phyloP scores from a whole-genome alignment of 2,329 filamentous ascomycete genomes.

The Fusarium keratoplasticum region DNA sequence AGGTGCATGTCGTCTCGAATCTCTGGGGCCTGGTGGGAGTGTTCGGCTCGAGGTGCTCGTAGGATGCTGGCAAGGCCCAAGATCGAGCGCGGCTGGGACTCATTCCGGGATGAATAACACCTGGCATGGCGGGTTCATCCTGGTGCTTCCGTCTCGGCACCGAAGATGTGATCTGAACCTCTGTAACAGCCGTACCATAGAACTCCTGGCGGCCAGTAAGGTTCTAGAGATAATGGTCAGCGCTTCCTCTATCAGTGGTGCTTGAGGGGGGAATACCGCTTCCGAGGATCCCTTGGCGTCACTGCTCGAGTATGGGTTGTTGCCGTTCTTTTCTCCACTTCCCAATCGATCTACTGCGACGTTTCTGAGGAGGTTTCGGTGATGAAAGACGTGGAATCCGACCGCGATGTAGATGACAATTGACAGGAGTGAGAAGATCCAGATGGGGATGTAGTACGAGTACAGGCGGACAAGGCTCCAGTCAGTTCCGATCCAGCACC shows the following conservation, averaged over 20 bases:
- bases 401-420: conserved; percentile 67
- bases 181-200: conserved; percentile 62
- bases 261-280: conserved; percentile 44
- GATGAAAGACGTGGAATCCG: conserved; percentile 69
- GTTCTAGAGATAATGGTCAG: conserved; percentile 42
- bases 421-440: conserved; percentile 67
- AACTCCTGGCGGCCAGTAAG: conserved; percentile 46
- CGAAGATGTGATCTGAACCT: conserved; percentile 58
- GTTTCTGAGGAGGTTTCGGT: conserved; percentile 66
- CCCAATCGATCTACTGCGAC: conserved; percentile 48
- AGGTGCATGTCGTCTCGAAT: conserved; percentile 48
- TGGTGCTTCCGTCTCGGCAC: conserved; percentile 26
- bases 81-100: conserved; percentile 37
- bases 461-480: conserved; percentile 68
- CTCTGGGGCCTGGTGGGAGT: conserved; percentile 33
- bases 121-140: conserved; percentile 17
- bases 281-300: conserved; percentile 49
- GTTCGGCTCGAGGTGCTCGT: conserved; percentile 25
- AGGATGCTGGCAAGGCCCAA: conserved; percentile 37
- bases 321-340: conserved; percentile 31
- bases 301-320: conserved; percentile 39
- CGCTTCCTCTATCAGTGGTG: neutral
- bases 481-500: conserved; percentile 69
- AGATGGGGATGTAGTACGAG: conserved; percentile 71
- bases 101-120: conserved; percentile 23